phyloP scores from a whole-genome alignment of 2,329 filamentous ascomycete species.

The Graphilbum fragrans region DNA sequence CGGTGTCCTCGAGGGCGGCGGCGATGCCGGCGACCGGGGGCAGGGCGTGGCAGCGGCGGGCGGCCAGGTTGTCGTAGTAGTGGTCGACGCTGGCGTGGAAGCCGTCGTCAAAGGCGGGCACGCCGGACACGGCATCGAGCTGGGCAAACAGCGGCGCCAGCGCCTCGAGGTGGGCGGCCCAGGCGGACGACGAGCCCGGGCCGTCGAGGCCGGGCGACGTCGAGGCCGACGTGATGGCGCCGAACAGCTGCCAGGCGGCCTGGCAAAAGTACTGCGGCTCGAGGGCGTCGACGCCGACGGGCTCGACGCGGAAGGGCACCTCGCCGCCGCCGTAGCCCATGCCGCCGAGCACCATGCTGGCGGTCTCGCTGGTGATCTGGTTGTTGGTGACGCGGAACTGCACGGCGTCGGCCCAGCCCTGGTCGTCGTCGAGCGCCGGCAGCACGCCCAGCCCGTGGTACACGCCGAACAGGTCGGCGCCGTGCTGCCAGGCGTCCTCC shows the following conservation, averaged over 20 bases:
- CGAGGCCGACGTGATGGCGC: conserved; percentile 1
- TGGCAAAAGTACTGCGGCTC: conserved; percentile 62
- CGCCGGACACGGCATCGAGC: conserved; percentile 58
- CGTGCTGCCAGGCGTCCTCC: conserved; percentile 64
- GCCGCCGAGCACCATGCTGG: conserved; percentile 59
- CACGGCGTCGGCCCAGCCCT: conserved; percentile 31
- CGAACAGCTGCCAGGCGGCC: conserved; percentile 22
- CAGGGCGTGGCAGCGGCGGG: conserved; percentile 63
- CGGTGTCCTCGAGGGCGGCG: conserved; percentile 49
- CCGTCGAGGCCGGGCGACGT: neutral
- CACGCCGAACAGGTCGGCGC: conserved; percentile 63
- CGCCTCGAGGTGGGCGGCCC: conserved; percentile 10
- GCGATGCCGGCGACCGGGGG: conserved; percentile 44
- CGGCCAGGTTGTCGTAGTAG: conserved; percentile 76
- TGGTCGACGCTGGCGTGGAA: conserved; percentile 69
- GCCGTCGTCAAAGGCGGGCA: conserved; percentile 38
- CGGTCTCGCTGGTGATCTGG: conserved; percentile 70
- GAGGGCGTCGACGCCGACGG: conserved; percentile 53
- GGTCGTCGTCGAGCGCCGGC: conserved; percentile 31
- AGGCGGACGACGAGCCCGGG: neutral
- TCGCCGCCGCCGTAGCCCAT: conserved; percentile 32
- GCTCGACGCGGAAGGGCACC: conserved; percentile 35
- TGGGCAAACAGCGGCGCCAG: conserved; percentile 38
- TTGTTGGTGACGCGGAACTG: conserved; percentile 69
- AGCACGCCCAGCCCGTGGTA: conserved; percentile 60